Conservation (phyloP, 306 rosid species). For the Pyrus betulifolia region DNA sequence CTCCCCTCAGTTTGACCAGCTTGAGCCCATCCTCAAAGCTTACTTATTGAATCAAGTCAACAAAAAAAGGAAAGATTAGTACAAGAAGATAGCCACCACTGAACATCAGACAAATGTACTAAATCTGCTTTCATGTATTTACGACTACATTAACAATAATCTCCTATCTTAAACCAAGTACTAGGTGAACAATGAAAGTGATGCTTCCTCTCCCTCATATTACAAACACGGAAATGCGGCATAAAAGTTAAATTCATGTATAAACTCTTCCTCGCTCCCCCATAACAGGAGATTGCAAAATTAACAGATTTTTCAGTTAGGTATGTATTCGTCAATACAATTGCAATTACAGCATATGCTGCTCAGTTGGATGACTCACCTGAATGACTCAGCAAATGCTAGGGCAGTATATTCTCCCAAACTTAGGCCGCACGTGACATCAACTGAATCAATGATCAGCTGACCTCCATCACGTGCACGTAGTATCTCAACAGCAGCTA, state of each 20-base stretch:
- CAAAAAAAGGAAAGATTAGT: constrained; percentile 1
- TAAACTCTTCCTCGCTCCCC: not conserved
- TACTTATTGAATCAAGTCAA: constrained; percentile 24
- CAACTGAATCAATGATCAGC: constrained; percentile 84
- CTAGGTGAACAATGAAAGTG: not conserved
- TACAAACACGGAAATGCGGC: not conserved
- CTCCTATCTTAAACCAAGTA: not conserved
- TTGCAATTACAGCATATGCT: not conserved
- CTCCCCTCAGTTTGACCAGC: constrained; percentile 95
- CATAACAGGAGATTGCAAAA: not conserved
- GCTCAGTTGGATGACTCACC: constrained; percentile 36
- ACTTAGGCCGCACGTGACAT: constrained; percentile 93
- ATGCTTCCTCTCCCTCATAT: not conserved
- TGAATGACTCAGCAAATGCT: constrained; percentile 88
- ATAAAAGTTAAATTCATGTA: not conserved
- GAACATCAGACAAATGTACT: constrained; percentile 5
- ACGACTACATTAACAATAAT: not conserved
- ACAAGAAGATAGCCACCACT: not conserved
- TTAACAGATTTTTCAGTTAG: not conserved
- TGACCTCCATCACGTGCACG: constrained; percentile 84
- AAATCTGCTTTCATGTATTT: not conserved
- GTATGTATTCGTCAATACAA: not conserved
- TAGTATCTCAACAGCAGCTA: constrained; percentile 93
- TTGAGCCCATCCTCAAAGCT: constrained; percentile 99
- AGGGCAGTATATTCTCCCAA: constrained; percentile 97